phyloP scores from a whole-genome alignment of 2,329 filamentous ascomycete genomes.

The Fusarium euwallaceae region DNA sequence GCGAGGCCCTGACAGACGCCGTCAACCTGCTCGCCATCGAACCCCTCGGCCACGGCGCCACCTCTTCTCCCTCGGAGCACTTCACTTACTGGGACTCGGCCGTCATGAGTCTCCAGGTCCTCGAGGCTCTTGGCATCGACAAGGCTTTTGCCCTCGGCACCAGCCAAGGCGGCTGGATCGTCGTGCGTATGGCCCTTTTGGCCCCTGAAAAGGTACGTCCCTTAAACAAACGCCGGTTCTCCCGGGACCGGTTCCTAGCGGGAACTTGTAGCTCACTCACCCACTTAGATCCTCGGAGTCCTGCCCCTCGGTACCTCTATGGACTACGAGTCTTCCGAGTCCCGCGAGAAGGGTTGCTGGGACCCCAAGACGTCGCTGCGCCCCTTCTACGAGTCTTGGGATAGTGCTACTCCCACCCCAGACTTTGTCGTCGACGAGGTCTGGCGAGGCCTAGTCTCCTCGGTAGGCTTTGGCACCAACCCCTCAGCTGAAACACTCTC shows the following conservation, averaged over 20 bases:
- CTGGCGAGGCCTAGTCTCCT: slow-evolving; percentile 60
- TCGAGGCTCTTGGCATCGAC: slow-evolving; percentile 62
- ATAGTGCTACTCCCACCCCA: slow-evolving; percentile 53
- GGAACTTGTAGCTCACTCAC: slow-evolving; percentile 21
- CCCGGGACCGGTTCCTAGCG: not conserved
- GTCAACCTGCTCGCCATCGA: slow-evolving; percentile 66
- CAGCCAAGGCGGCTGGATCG: slow-evolving; percentile 66
- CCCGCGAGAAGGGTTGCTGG: slow-evolving; percentile 63
- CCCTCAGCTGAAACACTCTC: slow-evolving; percentile 52
- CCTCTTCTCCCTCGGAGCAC: slow-evolving; percentile 57
- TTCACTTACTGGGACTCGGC: slow-evolving; percentile 70
- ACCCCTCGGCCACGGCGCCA: slow-evolving; percentile 65
- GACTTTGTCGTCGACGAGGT: slow-evolving; percentile 63
- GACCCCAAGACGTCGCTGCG: slow-evolving; percentile 58
- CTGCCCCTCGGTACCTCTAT: slow-evolving; percentile 65
- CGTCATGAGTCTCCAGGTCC: slow-evolving; percentile 66
- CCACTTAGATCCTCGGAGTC: slow-evolving; percentile 59
- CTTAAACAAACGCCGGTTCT: not conserved
- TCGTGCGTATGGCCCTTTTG: slow-evolving; percentile 63
- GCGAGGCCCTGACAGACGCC: slow-evolving; percentile 54
- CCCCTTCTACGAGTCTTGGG: slow-evolving; percentile 60
- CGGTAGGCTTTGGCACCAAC: slow-evolving; percentile 60
- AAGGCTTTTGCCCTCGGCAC: slow-evolving; percentile 65
- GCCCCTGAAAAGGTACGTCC: slow-evolving; percentile 60
- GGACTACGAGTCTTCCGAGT: slow-evolving; percentile 64